phyloP scores from a whole-genome alignment of 2,329 filamentous ascomycete genomes.

The Botrytis sinoallii region DNA sequence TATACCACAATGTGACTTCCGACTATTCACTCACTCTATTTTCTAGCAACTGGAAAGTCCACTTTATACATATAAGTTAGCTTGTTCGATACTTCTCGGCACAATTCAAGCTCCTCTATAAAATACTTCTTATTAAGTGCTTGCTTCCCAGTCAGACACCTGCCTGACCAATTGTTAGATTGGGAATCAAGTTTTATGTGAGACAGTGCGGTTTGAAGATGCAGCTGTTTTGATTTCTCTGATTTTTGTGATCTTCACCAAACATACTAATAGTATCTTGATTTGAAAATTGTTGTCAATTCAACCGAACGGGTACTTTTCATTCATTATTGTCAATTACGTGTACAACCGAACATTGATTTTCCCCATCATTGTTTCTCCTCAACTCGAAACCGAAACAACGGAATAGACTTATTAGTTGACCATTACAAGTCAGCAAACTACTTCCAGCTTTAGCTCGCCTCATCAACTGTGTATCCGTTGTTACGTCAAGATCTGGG shows the following conservation, averaged over 20 bases:
- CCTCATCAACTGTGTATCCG: not conserved
- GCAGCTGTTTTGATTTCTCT: not conserved
- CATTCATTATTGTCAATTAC: not conserved
- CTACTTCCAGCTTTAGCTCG: rapidly evolving
- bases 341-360: rapidly evolving
- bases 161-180: rapidly evolving
- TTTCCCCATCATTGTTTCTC: not conserved
- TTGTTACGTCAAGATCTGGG: not conserved
- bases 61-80: not conserved
- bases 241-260: not conserved
- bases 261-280: not conserved
- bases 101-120: not conserved
- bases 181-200: not conserved
- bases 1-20: not conserved
- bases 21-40: not conserved
- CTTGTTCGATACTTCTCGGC: not conserved
- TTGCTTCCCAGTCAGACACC: not conserved
- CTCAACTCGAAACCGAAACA: rapidly evolving
- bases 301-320: not conserved
- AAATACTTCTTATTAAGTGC: not conserved
- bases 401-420: not conserved
- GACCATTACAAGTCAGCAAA: not conserved
- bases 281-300: not conserved
- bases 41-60: not conserved
- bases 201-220: not conserved